These are phyloP conservation scores for Naganishia kalamii DNA, from an alignment of 768 basidiomycete species.

Conservation along the genomic window DNA sequence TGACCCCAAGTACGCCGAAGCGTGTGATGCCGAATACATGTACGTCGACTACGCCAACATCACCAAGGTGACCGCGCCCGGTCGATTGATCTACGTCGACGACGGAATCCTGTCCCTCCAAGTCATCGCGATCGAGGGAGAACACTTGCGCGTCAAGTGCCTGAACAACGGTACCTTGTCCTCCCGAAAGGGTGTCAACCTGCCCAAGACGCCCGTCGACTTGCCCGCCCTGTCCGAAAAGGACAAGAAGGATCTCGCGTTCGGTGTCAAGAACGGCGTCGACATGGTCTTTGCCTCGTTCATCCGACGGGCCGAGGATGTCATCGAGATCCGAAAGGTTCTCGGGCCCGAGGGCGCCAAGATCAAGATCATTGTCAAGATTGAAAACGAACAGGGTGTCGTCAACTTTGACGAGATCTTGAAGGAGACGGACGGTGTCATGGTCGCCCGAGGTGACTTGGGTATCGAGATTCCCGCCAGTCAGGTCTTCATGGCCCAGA, in stretches of 20 bases:
- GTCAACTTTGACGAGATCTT: slow-evolving; percentile 98
- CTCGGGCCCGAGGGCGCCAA: slow-evolving; percentile 89
- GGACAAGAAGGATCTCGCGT: slow-evolving; percentile 89
- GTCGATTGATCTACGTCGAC: slow-evolving; percentile 94
- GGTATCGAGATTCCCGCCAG: slow-evolving; percentile 99
- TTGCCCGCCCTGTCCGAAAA: slow-evolving; percentile 95
- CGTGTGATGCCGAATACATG: slow-evolving; percentile 73
- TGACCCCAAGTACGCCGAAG: slow-evolving; percentile 70
- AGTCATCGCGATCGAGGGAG: slow-evolving; percentile 78
- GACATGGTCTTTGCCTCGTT: slow-evolving; percentile 99
- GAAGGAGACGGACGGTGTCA: slow-evolving; percentile 91
- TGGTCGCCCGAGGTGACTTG: slow-evolving; percentile 98
- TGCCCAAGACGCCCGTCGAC: slow-evolving; percentile 96
- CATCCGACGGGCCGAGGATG: slow-evolving; percentile 91
- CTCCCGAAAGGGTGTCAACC: slow-evolving; percentile 97
- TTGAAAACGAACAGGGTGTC: slow-evolving; percentile 98
- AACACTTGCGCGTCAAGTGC: slow-evolving; percentile 72
- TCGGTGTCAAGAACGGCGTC: slow-evolving; percentile 94
- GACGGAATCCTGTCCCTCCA: slow-evolving; percentile 93
- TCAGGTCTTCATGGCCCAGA: slow-evolving; percentile 98
- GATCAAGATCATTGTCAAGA: slow-evolving; percentile 99
- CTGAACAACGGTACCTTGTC: slow-evolving; percentile 87
- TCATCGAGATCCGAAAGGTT: slow-evolving; percentile 83
- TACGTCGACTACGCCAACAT: slow-evolving; percentile 95
- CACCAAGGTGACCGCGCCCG: slow-evolving; percentile 90